Conservation (phyloP, 1,284 basidiomycete species). For the Moesziomyces parantarcticus region DNA sequence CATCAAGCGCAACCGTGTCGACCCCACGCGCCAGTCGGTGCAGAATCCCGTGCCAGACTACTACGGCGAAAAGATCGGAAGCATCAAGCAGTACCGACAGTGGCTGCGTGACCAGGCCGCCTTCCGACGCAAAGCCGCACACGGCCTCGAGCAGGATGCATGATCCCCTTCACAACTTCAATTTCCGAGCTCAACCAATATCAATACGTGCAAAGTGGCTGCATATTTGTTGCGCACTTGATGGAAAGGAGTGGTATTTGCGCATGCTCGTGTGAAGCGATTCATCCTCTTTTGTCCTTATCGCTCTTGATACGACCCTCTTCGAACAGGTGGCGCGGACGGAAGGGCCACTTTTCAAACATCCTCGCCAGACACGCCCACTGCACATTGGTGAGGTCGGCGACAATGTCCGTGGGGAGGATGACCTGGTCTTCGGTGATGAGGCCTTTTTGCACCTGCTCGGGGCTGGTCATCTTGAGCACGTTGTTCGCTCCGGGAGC, state of each 20-base stretch:
- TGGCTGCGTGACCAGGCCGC: slow-evolving; percentile 65
- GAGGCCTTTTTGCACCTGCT: slow-evolving; percentile 35
- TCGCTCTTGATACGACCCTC: slow-evolving; percentile 46
- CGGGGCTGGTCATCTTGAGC: slow-evolving; percentile 48
- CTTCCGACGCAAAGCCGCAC: slow-evolving; percentile 61
- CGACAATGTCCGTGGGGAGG: slow-evolving; percentile 47
- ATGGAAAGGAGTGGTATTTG: not conserved
- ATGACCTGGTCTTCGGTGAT: slow-evolving; percentile 43
- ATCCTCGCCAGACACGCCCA: slow-evolving; percentile 59
- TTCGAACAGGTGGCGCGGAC: slow-evolving; percentile 55
- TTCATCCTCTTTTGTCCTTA: slow-evolving; percentile 15
- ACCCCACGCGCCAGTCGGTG: slow-evolving; percentile 59
- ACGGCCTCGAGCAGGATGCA: slow-evolving; percentile 57
- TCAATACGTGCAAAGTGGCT: no score
- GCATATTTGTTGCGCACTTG: not conserved
- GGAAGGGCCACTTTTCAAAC: slow-evolving; percentile 66
- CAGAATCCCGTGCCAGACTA: slow-evolving; percentile 66
- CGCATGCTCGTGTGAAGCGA: not conserved
- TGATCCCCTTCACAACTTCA: slow-evolving; percentile 6
- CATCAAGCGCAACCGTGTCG: slow-evolving; percentile 58
- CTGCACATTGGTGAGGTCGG: slow-evolving; percentile 56
- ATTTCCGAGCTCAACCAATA: not conserved
- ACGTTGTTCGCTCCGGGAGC: slow-evolving; percentile 62
- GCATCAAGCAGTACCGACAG: slow-evolving; percentile 62
- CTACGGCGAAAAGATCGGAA: slow-evolving; percentile 65